Evolutionary conservation across 179 eudicot genomes (phyloP).

Genomic region (Actinidia arguta): DNA sequence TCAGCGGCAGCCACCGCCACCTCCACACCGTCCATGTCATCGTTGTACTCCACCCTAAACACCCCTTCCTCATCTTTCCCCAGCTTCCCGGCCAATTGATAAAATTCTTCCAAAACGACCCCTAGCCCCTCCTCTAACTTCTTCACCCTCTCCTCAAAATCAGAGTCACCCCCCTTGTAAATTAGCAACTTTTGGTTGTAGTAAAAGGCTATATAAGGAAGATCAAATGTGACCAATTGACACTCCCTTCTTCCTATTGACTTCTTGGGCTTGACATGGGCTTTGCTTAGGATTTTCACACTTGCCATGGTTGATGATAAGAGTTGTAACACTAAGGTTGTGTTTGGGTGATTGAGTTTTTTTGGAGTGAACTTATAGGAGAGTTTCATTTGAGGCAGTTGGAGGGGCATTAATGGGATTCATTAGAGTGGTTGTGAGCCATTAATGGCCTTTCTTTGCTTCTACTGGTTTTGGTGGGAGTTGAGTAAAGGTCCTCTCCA

Average conservation of each 20-base stretch:
- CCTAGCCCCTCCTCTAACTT: conserved; percentile 66
- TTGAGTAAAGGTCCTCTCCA: conserved; percentile 17
- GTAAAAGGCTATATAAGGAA: conserved; percentile 81
- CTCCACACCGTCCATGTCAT: conserved; percentile 73
- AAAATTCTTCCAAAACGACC: conserved; percentile 73
- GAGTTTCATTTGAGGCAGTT: conserved; percentile 23
- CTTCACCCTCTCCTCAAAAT: conserved; percentile 52
- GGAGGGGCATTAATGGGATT: conserved; percentile 31
- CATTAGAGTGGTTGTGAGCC: conserved; percentile 32
- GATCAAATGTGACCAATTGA: conserved; percentile 81
- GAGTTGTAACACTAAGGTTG: neutral
- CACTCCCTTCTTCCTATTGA: conserved; percentile 66
- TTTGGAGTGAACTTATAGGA: conserved; percentile 19
- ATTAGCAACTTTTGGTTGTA: conserved; percentile 80
- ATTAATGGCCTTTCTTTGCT: conserved; percentile 27
- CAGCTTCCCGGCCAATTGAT: conserved; percentile 76
- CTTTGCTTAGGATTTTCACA: conserved; percentile 52
- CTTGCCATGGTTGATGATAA: conserved; percentile 28
- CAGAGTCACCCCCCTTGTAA: conserved; percentile 48
- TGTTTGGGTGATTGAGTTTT: conserved; percentile 7
- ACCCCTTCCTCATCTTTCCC: conserved; percentile 83
- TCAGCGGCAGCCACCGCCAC: conserved; percentile 59
- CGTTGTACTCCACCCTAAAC: conserved; percentile 76
- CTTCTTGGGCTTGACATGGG: conserved; percentile 64
- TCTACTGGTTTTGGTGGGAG: conserved; percentile 30